These are phyloP conservation scores for Tylopilus balloui DNA, from an alignment of 768 basidiomycete species.

Conservation along the genomic window DNA sequence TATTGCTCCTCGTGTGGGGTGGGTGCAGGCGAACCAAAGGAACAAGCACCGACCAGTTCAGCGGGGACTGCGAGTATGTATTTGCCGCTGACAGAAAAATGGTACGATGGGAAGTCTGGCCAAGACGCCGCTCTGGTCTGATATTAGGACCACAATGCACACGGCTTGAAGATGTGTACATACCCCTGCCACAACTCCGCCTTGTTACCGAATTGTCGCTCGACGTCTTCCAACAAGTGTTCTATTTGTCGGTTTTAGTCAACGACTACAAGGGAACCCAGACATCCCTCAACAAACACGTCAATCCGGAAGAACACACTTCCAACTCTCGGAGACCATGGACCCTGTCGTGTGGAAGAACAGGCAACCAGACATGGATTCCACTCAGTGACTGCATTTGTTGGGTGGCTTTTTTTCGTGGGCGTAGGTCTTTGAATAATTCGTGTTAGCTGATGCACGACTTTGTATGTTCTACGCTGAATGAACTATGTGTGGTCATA, in stretches of 20 bases:
- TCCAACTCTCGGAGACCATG: neutral
- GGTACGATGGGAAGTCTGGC: no score
- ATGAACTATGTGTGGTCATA: neutral
- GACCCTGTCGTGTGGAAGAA: conserved; percentile 15
- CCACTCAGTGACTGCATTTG: neutral
- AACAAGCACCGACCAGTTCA: no score
- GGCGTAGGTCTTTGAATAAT: neutral
- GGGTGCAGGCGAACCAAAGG: no score
- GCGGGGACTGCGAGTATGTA: no score
- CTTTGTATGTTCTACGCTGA: no score
- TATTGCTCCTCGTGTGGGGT: no score
- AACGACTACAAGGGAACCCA: neutral
- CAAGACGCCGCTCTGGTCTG: no score
- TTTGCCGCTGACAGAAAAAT: no score
- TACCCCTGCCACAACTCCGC: no score
- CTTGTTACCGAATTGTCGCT: conserved; percentile 10
- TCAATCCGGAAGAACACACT: neutral
- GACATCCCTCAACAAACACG: neutral
- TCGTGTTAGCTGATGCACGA: neutral
- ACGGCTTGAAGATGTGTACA: no score
- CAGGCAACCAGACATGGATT: neutral
- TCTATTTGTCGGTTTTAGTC: conserved; percentile 4
- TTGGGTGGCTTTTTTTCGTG: neutral
- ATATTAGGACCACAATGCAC: no score
- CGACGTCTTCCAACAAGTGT: conserved; percentile 17